Base-by-base conservation (phyloP, 257 asterid genomes). In the Fraxinus pennsylvanica region DNA sequence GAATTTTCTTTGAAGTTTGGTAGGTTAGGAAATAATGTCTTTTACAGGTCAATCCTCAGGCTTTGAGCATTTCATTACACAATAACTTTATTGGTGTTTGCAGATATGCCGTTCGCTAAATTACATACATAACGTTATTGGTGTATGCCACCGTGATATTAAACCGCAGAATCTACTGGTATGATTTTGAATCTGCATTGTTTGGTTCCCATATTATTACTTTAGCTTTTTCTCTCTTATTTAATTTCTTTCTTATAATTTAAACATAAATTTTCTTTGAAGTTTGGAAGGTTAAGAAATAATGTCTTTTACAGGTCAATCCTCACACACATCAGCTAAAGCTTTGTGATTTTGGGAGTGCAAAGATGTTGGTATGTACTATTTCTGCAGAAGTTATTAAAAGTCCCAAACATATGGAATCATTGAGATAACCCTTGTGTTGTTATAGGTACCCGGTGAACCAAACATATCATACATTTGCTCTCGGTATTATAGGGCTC, bases 261-360 rank as follows among this genome's bases (percentile, higher is more conserved):
- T 35, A 50, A 25, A 27, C 12, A 14, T 3, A 12, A 9, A 3
- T 73, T 73, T 27, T 36, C 1, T 73, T 6, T 73, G 29, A 67
- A 13, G 38, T 45, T 76, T 68, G 68, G 45, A 52, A 47, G 63
- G 13, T 38, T 21, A 29, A 59, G 19, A 7, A 81, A 14, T 14
- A 2, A 35, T 68, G 19, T 39, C 41, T 54, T 52, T 61, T 81
- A 83, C 93, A 96, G 99, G 98, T 96, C 54, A 93, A 96, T 86
- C 88, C 97, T 50, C 91, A 85, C 57, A 85, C 97, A 3, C 97
- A 90, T 82, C 94, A 92, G 89, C 88, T 93, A 63, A 96, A 96
- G 90, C 86, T 93, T 35, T 96, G 99, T 80, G 99, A 96, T 84
- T 96, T 96, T 77, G 99, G 98, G 72, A 96, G 99, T 86, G 98